A percentile compares a stretch with the other conserved stretches of the same genome.
phyloP scores from a whole-genome alignment of 2,329 filamentous ascomycete genomes.

The Myriosclerotinia duriaeana region DNA sequence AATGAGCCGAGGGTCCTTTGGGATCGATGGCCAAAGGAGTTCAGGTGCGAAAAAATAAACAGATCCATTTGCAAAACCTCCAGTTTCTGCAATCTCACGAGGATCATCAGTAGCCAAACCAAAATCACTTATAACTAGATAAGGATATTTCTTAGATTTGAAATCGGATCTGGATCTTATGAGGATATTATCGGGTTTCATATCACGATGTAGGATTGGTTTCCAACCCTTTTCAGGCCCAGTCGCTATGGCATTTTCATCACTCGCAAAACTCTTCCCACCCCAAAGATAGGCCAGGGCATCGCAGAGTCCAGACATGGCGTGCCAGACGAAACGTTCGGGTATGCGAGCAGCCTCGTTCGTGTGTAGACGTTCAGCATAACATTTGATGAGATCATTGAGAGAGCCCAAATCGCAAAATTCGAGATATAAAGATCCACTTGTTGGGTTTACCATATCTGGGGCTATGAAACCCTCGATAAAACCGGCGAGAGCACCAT shows the following conservation, averaged over 20 bases:
- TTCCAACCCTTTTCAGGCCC: constrained; percentile 27
- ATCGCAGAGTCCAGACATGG: constrained; percentile 35
- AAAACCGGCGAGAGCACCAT: constrained; percentile 32
- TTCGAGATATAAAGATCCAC: constrained; percentile 36
- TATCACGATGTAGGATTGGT: constrained; percentile 37
- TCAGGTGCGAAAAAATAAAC: constrained; percentile 32
- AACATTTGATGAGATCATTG: constrained; percentile 31
- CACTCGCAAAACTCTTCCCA: constrained; percentile 25
- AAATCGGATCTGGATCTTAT: constrained; percentile 33
- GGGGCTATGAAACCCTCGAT: constrained; percentile 30
- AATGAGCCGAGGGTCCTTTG: constrained; percentile 3
- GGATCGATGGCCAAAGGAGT: constrained; percentile 28
- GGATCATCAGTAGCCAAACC: constrained; percentile 34
- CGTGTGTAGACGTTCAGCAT: constrained; percentile 20
- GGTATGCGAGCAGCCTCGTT: constrained; percentile 24
- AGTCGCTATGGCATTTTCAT: constrained; percentile 13
- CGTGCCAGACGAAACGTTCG: constrained; percentile 38
- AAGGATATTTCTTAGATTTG: constrained; percentile 33
- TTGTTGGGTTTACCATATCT: background rate
- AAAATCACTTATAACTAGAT: constrained; percentile 38
- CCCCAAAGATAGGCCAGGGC: constrained; percentile 35
- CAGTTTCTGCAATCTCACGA: constrained; percentile 17
- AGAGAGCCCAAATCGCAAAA: constrained; percentile 38
- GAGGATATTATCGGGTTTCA: constrained; percentile 39
- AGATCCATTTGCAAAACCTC: constrained; percentile 25